These are phyloP conservation scores for Nitzschia sp. DNA, from an alignment of 108 stramenopile species.

Conservation along the genomic window DNA sequence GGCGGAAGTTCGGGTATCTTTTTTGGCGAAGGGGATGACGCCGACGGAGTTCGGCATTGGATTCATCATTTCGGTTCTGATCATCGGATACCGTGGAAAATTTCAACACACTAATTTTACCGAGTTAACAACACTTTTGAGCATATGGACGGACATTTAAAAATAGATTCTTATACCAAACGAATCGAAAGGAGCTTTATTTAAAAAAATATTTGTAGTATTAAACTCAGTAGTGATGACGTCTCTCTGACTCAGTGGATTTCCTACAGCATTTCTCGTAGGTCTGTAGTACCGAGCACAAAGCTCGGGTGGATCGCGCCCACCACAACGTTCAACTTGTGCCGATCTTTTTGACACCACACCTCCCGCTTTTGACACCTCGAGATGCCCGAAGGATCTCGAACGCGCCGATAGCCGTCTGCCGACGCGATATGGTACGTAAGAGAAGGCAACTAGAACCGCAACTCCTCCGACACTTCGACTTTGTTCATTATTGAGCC, in stretches of 20 bases:
- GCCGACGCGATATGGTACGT: too few relatives aligned
- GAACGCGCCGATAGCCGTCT: too few relatives aligned
- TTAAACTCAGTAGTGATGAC: background rate
- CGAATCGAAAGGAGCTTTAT: background rate
- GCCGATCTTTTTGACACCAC: slow-evolving; percentile 10
- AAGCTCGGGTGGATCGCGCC: background rate
- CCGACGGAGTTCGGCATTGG: background rate
- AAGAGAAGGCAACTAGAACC: too few relatives aligned
- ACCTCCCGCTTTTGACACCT: too few relatives aligned
- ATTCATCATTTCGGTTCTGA: background rate
- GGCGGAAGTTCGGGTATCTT: background rate
- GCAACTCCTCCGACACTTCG: too few relatives aligned
- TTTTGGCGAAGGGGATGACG: background rate
- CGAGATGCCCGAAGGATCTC: too few relatives aligned
- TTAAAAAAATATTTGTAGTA: background rate
- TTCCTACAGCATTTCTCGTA: background rate
- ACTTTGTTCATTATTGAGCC: too few relatives aligned
- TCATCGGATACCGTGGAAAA: background rate
- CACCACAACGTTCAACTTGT: background rate
- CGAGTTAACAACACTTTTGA: too few relatives aligned
- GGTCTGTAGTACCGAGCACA: background rate
- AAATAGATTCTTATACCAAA: background rate
- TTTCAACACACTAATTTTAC: background rate
- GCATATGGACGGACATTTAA: too few relatives aligned
- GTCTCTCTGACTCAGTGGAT: background rate